These are phyloP conservation scores for Yamadazyma atmosphaerica DNA, from an alignment of 1,139 yeast species.

Conservation along the genomic window DNA sequence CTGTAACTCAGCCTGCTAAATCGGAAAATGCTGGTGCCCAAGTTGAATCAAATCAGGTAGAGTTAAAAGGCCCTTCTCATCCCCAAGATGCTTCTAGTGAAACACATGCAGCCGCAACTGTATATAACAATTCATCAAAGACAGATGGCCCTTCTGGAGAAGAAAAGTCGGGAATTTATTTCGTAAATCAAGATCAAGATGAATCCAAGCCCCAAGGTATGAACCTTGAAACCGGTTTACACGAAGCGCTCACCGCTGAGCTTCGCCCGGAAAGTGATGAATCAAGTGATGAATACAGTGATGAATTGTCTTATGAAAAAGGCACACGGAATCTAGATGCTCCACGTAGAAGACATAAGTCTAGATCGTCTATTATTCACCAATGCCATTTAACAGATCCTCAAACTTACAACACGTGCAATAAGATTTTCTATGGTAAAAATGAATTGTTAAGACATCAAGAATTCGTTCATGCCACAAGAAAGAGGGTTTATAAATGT, in stretches of 20 bases:
- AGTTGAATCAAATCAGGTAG: too few relatives aligned
- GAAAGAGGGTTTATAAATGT: conserved; percentile 45
- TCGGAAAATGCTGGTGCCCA: too few relatives aligned
- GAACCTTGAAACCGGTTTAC: neutral
- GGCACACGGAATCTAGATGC: conserved; percentile 10
- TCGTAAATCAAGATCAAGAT: too few relatives aligned
- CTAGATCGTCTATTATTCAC: conserved; percentile 27
- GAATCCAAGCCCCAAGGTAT: neutral
- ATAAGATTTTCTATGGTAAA: conserved; percentile 46
- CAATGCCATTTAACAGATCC: conserved; percentile 48
- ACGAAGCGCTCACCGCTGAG: neutral
- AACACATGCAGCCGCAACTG: too few relatives aligned
- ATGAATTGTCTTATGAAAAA: conserved; percentile 6
- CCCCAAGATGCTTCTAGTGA: too few relatives aligned
- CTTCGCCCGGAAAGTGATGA: conserved; percentile 1
- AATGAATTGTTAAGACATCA: conserved; percentile 48
- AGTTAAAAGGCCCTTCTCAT: too few relatives aligned
- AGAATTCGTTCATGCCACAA: conserved; percentile 50
- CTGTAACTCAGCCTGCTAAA: too few relatives aligned
- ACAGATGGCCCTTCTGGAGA: too few relatives aligned
- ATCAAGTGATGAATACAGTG: conserved; percentile 5
- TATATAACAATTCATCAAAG: too few relatives aligned
- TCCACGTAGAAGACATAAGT: conserved; percentile 3
- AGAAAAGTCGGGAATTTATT: too few relatives aligned
- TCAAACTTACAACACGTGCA: conserved; percentile 29